These are phyloP conservation scores for Pogostemon cablin DNA, from an alignment of 257 asterid genomes.

Conservation along the genomic window DNA sequence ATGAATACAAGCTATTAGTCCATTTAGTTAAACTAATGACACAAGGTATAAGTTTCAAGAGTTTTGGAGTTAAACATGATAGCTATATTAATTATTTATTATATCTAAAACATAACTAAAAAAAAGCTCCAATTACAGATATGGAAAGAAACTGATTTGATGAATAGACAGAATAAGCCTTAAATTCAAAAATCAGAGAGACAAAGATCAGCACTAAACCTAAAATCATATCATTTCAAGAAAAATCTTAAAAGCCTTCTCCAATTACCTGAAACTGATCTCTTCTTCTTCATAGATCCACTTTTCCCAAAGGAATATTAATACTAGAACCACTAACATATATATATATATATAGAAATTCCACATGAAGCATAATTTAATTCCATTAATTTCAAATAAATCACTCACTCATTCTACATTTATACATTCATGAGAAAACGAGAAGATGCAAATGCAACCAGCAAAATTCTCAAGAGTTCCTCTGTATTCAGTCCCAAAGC, in stretches of 20 bases:
- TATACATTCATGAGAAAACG: slow-evolving; percentile 4
- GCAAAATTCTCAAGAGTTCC: not conserved
- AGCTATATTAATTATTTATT: not conserved
- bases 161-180: slow-evolving; percentile 6
- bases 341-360: not conserved
- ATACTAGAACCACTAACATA: not conserved
- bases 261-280: not conserved
- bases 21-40: slow-evolving; percentile 1
- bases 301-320: not conserved
- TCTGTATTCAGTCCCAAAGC: not conserved
- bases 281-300: not conserved
- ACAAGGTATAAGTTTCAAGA: not conserved
- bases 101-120: not conserved
- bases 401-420: slow-evolving; percentile 5
- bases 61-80: not conserved
- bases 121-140: not conserved
- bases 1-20: not conserved
- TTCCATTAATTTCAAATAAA: not conserved
- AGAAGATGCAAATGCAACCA: slow-evolving; percentile 5
- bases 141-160: not conserved
- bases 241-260: not conserved
- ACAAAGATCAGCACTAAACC: not conserved
- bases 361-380: slow-evolving; percentile 1
- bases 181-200: not conserved
- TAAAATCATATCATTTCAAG: not conserved